Evolutionary conservation across 306 rosid species (phyloP), one percentile per base, ranked within the genome.

Genomic region (Gynostemma pentaphyllum): DNA sequence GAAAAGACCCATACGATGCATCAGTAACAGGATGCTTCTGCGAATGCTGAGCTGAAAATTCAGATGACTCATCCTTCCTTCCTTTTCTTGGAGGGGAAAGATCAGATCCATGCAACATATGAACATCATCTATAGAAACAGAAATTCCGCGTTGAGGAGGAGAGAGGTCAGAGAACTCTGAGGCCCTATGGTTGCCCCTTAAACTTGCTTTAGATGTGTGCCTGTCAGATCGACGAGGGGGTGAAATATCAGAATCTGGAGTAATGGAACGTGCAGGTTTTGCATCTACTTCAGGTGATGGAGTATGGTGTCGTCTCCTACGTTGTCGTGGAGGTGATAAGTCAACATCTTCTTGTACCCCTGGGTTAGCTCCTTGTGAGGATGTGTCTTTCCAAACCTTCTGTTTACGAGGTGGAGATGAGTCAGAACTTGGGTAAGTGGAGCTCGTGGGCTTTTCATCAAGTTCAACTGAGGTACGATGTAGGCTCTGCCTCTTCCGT

Each of bases 21-120:
- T 53, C 23, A 44, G 37, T 70, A 66, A 54, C 63, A 41, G 71
- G 48, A 27, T 53, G 74, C 42, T 19, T 40, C 32, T 2, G 12
- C 12, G 70, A 72, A 51, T 4, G 71, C 18, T 4, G 66, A 19
- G 42, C 71, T 37, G 80, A 74, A 59, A 41, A 51, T 69, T 69
- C 76, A 46, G 76, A 50, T 8, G 59, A 66, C 51, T 57, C 70
- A 69, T 72, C 75, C 39, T 74, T 77, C 52, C 60, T 74, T 13
- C 76, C 75, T 70, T 74, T 87, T 77, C 92, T 89, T 10, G 83
- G 84, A 24, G 88, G 89, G 21, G 89, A 84, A 75, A 86, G 80
- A 81, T 89, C 89, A 7, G 56, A 59, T 9, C 57, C 76, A 26
- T 32, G 55, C 3, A 76, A 72, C 57, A 42, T 51, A 70, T 60